A percentile compares a stretch with the other conserved stretches of the same genome.
These are phyloP conservation scores for Aquilaria sinensis DNA, from an alignment of 345 rosid species.

Conservation along the genomic window DNA sequence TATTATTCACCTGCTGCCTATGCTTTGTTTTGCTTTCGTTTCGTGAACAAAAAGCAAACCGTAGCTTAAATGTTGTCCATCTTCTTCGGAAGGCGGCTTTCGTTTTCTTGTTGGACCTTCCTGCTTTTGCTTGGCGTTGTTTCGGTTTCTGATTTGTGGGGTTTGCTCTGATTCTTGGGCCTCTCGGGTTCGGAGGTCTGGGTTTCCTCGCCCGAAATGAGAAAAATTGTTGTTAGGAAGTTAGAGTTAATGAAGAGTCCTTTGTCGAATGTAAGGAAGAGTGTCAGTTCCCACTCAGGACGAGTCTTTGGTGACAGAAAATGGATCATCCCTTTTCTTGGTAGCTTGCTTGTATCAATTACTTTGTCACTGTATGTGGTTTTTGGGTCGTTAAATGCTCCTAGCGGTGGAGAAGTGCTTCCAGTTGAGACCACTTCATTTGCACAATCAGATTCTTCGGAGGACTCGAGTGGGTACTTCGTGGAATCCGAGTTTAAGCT, in stretches of 20 bases:
- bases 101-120: constrained; percentile 22
- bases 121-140: constrained; percentile 19
- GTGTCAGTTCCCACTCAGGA: constrained; percentile 51
- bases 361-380: constrained; percentile 46
- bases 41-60: constrained; percentile 2
- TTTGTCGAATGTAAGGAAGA: constrained; percentile 42
- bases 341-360: constrained; percentile 66
- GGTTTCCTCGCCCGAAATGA: constrained; percentile 24
- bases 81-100: constrained; percentile 20
- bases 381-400: constrained; percentile 32
- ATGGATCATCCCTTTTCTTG: constrained; percentile 77
- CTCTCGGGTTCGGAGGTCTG: constrained; percentile 1
- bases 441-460: constrained; percentile 45
- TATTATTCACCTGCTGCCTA: too few relatives aligned
- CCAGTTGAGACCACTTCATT: constrained; percentile 40
- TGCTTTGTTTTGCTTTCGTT: constrained; percentile 2
- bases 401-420: constrained; percentile 43
- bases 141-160: constrained; percentile 11
- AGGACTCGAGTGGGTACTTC: constrained; percentile 57
- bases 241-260: constrained; percentile 33
- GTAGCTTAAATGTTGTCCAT: constrained; percentile 19
- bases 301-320: constrained; percentile 66
- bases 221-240: constrained; percentile 43
- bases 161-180: constrained; percentile 6
- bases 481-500: constrained; percentile 56